Percentiles rank a stretch among this genome's conserved stretches.
Evolutionary conservation across 1,284 basidiomycete genomes (phyloP).

Genomic region (Trichosporon inkin): DNA sequence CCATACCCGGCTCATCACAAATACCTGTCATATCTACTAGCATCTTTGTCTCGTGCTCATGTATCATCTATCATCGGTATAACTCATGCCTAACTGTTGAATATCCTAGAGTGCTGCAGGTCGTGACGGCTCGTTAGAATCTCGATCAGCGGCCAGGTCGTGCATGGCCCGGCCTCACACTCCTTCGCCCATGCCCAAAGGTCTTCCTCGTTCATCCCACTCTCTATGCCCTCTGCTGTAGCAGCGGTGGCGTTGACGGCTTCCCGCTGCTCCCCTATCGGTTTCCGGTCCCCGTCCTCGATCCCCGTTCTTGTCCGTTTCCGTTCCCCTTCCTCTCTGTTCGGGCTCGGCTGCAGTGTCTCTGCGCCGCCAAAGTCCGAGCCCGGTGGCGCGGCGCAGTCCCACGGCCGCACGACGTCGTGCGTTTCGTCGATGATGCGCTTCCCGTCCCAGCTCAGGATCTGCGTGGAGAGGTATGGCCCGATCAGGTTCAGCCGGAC

Average conservation of each 20-base stretch:
- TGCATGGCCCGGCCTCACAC: slow-evolving; percentile 59
- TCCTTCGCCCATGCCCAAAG: slow-evolving; percentile 45
- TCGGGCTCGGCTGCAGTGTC: neutral
- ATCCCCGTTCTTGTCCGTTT: neutral
- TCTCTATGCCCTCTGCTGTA: slow-evolving; percentile 1
- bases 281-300: neutral
- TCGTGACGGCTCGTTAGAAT: slow-evolving; percentile 86
- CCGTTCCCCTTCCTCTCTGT: neutral
- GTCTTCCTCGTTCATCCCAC: slow-evolving; percentile 13
- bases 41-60: too few species aligned
- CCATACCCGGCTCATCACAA: neutral
- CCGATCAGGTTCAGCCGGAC: slow-evolving; percentile 88
- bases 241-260: neutral
- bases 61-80: neutral
- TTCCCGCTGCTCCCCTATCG: neutral
- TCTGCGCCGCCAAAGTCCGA: neutral
- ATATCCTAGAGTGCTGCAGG: slow-evolving; percentile 89
- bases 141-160: slow-evolving; percentile 95
- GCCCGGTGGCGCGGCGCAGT: neutral
- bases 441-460: slow-evolving; percentile 69
- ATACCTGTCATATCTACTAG: neutral
- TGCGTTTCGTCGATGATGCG: slow-evolving; percentile 59
- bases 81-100: slow-evolving; percentile 59
- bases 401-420: slow-evolving; percentile 7
- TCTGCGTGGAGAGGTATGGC: slow-evolving; percentile 85